Evolutionary conservation across 2,329 filamentous ascomycete species (phyloP).

Genomic region (Huntiella decipiens): DNA sequence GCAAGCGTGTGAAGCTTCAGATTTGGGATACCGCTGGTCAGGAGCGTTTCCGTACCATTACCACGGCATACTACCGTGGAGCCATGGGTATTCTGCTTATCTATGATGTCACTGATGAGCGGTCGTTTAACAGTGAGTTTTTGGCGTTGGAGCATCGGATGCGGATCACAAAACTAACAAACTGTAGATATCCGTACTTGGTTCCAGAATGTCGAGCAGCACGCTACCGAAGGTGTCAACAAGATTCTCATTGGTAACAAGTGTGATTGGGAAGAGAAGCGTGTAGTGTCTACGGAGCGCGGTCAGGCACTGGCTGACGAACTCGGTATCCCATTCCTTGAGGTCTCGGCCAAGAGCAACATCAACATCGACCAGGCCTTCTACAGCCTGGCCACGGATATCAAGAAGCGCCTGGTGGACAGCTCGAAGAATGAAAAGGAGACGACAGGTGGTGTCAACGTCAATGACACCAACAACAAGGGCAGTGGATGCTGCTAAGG

Average conservation of each 20-base stretch:
- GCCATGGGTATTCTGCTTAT: constrained; percentile 96
- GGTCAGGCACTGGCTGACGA: constrained; percentile 89
- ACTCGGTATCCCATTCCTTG: constrained; percentile 92
- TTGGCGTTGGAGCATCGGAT: not conserved
- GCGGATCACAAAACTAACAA: constrained; percentile 9
- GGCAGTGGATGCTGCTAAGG: constrained; percentile 61
- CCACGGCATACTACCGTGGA: constrained; percentile 93
- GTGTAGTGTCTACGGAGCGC: constrained; percentile 78
- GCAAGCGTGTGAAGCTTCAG: constrained; percentile 96
- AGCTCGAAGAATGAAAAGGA: constrained; percentile 59
- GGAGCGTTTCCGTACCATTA: constrained; percentile 96
- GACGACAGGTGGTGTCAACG: constrained; percentile 42
- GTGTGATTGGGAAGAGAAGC: constrained; percentile 99
- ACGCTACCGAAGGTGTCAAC: constrained; percentile 96
- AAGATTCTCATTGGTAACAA: constrained; percentile 99
- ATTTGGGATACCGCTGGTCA: constrained; percentile 99
- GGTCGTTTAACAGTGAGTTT: constrained; percentile 76
- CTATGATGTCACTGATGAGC: constrained; percentile 94
- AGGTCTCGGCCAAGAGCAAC: constrained; percentile 96
- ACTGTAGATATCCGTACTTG: constrained; percentile 83
- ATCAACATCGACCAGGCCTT: constrained; percentile 99
- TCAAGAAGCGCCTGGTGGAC: constrained; percentile 97
- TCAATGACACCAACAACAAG: constrained; percentile 37
- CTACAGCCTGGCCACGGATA: constrained; percentile 83
- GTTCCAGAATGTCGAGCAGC: constrained; percentile 98